A percentile compares a stretch with the other conserved stretches of the same genome.
These are phyloP conservation scores for Lumnitzera littorea DNA, from an alignment of 345 rosid genomes.

Conservation along the genomic window DNA sequence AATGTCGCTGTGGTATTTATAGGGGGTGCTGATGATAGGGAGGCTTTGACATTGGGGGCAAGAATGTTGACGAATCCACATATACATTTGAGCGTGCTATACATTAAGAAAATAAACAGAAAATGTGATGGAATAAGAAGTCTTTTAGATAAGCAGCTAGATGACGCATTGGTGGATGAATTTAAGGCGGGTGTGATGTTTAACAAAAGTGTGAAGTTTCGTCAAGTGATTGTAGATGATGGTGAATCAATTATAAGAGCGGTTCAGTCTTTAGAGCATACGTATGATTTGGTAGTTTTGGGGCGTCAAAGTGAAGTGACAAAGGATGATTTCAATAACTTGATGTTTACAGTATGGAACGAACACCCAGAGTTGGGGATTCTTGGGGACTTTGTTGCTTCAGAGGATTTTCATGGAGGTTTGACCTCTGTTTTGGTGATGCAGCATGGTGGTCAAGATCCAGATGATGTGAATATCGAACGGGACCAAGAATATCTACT, in stretches of 20 bases:
- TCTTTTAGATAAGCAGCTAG: constrained; percentile 15
- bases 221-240: constrained; percentile 2
- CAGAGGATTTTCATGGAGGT: not conserved
- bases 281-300: constrained; percentile 3
- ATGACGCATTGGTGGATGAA: constrained; percentile 27
- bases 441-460: constrained; percentile 3
- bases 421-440: constrained; percentile 12
- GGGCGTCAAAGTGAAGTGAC: constrained; percentile 1
- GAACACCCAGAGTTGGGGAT: constrained; percentile 18
- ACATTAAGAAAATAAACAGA: constrained; percentile 7
- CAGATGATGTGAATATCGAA: not conserved
- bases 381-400: constrained; percentile 12
- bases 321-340: constrained; percentile 1
- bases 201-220: not conserved
- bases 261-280: constrained; percentile 2
- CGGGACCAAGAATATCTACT: constrained; percentile 3
- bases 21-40: constrained; percentile 30
- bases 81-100: constrained; percentile 13
- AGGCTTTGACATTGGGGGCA: constrained; percentile 25
- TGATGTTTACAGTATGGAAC: not conserved
- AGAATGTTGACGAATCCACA: constrained; percentile 22
- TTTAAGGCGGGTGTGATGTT: constrained; percentile 10
- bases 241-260: not conserved
- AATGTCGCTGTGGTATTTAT: constrained; percentile 22
- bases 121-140: constrained; percentile 3